Evolutionary conservation across 2,329 filamentous ascomycete genomes (phyloP).

Genomic region (Elsinoe fawcettii): DNA sequence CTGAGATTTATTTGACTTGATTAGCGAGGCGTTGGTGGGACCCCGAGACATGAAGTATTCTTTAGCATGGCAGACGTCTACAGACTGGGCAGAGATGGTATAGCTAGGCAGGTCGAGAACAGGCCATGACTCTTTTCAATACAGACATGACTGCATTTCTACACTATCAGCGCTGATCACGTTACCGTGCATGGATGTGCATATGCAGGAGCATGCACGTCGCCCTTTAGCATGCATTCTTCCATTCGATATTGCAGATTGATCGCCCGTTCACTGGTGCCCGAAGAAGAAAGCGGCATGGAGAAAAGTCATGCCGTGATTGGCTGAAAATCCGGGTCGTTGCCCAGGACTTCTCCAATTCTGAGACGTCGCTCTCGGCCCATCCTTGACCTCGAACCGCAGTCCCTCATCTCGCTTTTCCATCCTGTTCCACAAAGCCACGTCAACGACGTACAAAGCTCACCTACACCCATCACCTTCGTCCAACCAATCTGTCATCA

Average conservation of each 20-base stretch:
- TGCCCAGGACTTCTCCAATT: conserved; percentile 11
- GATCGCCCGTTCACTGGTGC: background rate
- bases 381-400: conserved; percentile 6
- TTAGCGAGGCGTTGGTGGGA: conserved; percentile 11
- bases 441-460: background rate
- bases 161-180: background rate
- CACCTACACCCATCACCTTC: background rate
- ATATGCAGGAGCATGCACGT: background rate
- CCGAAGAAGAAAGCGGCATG: conserved; percentile 5
- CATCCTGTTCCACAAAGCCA: conserved; percentile 11
- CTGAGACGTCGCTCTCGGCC: conserved; percentile 5
- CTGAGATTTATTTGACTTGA: background rate
- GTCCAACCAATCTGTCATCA: conserved; percentile 10
- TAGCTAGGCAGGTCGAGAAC: too few species aligned
- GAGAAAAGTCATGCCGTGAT: background rate
- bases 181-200: background rate
- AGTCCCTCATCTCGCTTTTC: conserved; percentile 7
- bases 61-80: too few species aligned
- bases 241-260: conserved; percentile 8
- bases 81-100: too few species aligned
- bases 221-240: background rate
- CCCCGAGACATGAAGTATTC: background rate
- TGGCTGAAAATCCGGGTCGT: conserved; percentile 1
- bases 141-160: background rate
- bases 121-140: background rate